Evolutionary conservation across 176 grass and related monocot species (phyloP), one percentile per base, ranked within the genome.

Genomic region (Raddia distichophylla): DNA sequence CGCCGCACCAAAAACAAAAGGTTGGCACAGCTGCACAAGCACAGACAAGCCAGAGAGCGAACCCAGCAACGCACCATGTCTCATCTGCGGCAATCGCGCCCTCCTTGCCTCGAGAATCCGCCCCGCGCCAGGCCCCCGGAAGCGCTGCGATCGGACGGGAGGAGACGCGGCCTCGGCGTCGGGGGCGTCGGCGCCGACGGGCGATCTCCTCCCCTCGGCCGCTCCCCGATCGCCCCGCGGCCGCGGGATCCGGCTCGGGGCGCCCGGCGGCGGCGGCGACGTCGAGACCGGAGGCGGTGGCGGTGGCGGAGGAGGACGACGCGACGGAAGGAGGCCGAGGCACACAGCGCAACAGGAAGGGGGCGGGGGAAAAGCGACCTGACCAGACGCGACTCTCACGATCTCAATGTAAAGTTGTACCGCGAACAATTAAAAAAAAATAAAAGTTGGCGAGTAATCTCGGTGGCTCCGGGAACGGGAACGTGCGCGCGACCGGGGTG

Each of bases 181-280:
- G 77, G 48, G 46, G 17, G 78, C 20, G 10, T 63, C 77, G 71
- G 65, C 77, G 83, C 77, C 83, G 87, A 81, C 77, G 66, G 83
- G 83, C 87, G 73, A 85, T 85, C 87, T 89, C 87, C 87, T 89
- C 87, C 87, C 82, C 35, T 81, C 43, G 49, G 64, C 40, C 77
- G 71, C 62, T 60, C 45, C 70, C 71, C 70, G 63, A 80, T 89
- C 70, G 87, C 82, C 82, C 27, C n/a, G 37, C 70, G 53, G 37
- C 62, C 55, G 76, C 70, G 70, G 77, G 87, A 89, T 89, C 82
- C 64, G 82, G 60, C 18, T 17, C 43, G 67, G 16, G 22, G 51
- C 46, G 46, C 53, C 5, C 64, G n/a, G 16, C 52, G 12, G 65
- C 54, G 12, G 60, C 77, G 13, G 35, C 19, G 47, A 17, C 60